These are phyloP conservation scores for Vaucheria bursata DNA, from an alignment of 352 stramenopile species.

Conservation along the genomic window DNA sequence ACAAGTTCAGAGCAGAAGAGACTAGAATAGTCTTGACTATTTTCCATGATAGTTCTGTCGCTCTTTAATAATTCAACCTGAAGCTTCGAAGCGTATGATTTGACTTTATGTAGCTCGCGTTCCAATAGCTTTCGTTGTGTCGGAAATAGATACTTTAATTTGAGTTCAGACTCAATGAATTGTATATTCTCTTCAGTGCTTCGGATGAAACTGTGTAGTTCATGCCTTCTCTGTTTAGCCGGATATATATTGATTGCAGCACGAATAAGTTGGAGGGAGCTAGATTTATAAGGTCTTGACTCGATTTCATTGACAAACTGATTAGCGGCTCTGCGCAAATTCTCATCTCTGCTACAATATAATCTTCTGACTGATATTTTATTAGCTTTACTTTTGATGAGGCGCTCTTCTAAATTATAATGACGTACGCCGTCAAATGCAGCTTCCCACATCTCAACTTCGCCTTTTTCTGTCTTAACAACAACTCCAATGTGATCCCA, in stretches of 20 bases:
- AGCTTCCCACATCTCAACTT: slow-evolving; percentile 24
- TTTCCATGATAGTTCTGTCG: background rate
- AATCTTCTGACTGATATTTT: slow-evolving; percentile 29
- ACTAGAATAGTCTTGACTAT: slow-evolving; percentile 3
- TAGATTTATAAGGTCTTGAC: background rate
- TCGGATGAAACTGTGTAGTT: background rate
- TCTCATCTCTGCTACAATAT: background rate
- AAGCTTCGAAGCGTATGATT: too few species aligned
- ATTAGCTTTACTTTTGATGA: slow-evolving; percentile 25
- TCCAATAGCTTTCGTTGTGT: background rate
- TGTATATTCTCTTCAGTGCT: background rate
- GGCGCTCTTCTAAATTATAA: slow-evolving; percentile 14
- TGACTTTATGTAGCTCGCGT: background rate
- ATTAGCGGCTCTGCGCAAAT: background rate
- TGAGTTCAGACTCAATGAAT: background rate
- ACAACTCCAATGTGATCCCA: slow-evolving; percentile 45
- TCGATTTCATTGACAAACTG: background rate
- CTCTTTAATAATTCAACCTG: background rate
- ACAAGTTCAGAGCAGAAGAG: slow-evolving; percentile 44
- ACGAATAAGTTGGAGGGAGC: background rate
- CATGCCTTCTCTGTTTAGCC: background rate
- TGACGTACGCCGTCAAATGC: slow-evolving; percentile 29
- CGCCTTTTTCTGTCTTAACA: slow-evolving; percentile 29
- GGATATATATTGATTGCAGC: background rate
- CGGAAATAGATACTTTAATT: background rate